phyloP scores from a whole-genome alignment of 371 early-diverging fungal genomes.

The Actinomortierella ambigua region DNA sequence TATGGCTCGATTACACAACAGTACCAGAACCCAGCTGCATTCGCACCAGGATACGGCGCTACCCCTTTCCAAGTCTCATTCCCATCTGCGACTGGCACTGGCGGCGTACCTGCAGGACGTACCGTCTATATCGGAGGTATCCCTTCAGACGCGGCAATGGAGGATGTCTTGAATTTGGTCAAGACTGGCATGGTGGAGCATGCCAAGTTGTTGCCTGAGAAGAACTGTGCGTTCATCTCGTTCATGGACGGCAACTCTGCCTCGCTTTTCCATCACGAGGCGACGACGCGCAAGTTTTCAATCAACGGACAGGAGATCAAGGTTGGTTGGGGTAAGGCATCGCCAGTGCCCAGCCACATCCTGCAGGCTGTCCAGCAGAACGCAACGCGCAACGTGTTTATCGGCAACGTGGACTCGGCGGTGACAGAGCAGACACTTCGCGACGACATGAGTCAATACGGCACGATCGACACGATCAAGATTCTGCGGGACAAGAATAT shows the following conservation, averaged over 20 bases:
- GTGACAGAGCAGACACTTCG: slow-evolving; percentile 57
- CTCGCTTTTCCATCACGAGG: slow-evolving; percentile 58
- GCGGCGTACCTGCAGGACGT: slow-evolving; percentile 53
- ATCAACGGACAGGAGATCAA: slow-evolving; percentile 46
- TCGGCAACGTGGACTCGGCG: slow-evolving; percentile 69
- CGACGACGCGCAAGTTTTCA: slow-evolving; percentile 45
- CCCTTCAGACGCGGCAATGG: slow-evolving; percentile 62
- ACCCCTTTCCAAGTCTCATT: slow-evolving; percentile 26
- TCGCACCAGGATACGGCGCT: slow-evolving; percentile 20
- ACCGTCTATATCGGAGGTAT: slow-evolving; percentile 85
- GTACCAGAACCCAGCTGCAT: slow-evolving; percentile 15
- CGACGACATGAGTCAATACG: slow-evolving; percentile 67
- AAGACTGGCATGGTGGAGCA: slow-evolving; percentile 79
- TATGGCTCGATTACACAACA: slow-evolving; percentile 7
- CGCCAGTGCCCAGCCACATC: slow-evolving; percentile 54
- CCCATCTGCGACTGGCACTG: slow-evolving; percentile 32
- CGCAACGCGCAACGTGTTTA: slow-evolving; percentile 79
- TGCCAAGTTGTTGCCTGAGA: slow-evolving; percentile 75
- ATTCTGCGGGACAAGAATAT: slow-evolving; percentile 72
- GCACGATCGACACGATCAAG: slow-evolving; percentile 75
- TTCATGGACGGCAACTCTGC: slow-evolving; percentile 77
- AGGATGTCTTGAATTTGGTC: slow-evolving; percentile 75
- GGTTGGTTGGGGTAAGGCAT: slow-evolving; percentile 83
- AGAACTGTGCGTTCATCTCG: slow-evolving; percentile 80
- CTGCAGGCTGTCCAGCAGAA: slow-evolving; percentile 66